phyloP scores from a whole-genome alignment of 2,329 filamentous ascomycete genomes.

The Chalaropsis ovoidea region DNA sequence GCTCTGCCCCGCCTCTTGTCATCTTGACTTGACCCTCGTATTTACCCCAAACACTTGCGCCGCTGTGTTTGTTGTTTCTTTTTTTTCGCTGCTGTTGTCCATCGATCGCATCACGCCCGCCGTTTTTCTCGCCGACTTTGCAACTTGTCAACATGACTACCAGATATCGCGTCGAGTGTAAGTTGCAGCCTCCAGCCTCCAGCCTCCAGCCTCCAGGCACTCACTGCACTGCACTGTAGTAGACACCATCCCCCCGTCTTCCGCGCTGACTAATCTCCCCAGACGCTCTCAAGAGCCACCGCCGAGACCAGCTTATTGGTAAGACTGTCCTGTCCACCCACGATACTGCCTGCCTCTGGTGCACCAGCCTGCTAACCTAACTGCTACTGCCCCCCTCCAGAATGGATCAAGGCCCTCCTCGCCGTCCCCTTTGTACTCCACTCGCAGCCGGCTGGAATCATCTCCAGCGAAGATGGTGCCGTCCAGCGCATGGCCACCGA shows the following conservation, averaged over 20 bases:
- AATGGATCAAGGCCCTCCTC: conserved; percentile 94
- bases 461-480: conserved; percentile 55
- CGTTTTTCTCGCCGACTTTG: not conserved
- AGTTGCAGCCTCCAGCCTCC: conserved; percentile 31
- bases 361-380: not conserved
- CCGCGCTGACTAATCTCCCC: conserved; percentile 10
- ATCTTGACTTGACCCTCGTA: not conserved
- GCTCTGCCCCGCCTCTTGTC: not conserved
- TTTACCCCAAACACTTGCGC: not conserved
- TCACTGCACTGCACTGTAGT: no score
- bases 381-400: conserved; percentile 31
- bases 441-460: conserved; percentile 83
- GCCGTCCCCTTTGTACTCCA: conserved; percentile 95
- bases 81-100: no score
- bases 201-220: no score
- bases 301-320: conserved; percentile 81
- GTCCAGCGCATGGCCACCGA: conserved; percentile 65
- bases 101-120: not conserved
- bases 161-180: conserved; percentile 64
- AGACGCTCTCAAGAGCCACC: conserved; percentile 69
- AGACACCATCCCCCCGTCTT: not conserved
- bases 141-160: conserved; percentile 43
- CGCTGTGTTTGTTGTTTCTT: no score
- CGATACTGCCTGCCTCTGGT: not conserved
- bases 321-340: conserved; percentile 28